phyloP scores from a whole-genome alignment of 139 green algal genomes.

The Coelastrella sp. region DNA sequence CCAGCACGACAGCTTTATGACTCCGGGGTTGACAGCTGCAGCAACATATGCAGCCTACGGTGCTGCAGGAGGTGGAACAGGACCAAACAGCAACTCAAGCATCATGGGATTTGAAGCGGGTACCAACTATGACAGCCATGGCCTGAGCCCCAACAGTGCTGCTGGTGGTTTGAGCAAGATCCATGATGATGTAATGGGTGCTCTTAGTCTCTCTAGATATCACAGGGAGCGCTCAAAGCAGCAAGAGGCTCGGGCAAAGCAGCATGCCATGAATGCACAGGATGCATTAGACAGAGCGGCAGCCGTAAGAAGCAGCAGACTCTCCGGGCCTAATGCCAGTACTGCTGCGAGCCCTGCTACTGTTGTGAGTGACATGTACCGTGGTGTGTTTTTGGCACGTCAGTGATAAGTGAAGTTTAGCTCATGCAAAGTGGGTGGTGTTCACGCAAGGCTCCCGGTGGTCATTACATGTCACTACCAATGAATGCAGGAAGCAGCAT shows the following conservation, averaged over 20 bases:
- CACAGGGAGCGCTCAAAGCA: conserved; percentile 48
- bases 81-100: not conserved
- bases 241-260: conserved; percentile 54
- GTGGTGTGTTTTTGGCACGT: no score
- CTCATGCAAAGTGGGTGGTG: no score
- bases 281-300: conserved; percentile 5
- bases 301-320: conserved; percentile 29
- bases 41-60: no score
- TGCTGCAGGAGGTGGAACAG: not conserved
- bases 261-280: conserved; percentile 29
- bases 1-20: no score
- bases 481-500: no score
- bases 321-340: not conserved
- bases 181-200: conserved; percentile 36
- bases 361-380: no score
- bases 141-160: not conserved
- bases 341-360: no score
- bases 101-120: not conserved
- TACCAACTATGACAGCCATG: not conserved
- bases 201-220: conserved; percentile 32
- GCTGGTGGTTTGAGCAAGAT: not conserved
- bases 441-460: no score
- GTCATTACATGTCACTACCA: no score
- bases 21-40: no score
- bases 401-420: no score